phyloP scores from a whole-genome alignment of 441 rosid genomes.

The Geranium incanum region DNA sequence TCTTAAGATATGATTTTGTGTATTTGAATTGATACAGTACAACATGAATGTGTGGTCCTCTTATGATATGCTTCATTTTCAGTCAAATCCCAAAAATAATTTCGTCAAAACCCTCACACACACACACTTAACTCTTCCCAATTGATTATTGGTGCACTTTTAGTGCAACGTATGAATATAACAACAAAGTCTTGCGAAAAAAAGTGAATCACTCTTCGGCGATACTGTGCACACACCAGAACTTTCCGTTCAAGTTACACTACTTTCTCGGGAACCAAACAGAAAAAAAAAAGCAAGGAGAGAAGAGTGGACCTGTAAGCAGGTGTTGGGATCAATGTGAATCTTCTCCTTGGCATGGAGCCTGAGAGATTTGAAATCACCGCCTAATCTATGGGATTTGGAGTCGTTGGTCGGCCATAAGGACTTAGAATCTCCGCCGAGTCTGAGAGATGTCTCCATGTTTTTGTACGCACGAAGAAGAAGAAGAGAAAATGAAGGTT shows the following conservation, averaged over 20 bases:
- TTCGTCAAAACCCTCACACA: too few relatives aligned
- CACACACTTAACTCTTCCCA: too few relatives aligned
- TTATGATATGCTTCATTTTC: too few relatives aligned
- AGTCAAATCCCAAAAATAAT: too few relatives aligned
- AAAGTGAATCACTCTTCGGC: not conserved
- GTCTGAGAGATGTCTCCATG: slow-evolving; percentile 88
- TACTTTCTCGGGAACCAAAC: not conserved
- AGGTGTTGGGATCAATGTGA: slow-evolving; percentile 50
- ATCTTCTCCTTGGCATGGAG: slow-evolving; percentile 88
- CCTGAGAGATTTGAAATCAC: slow-evolving; percentile 19
- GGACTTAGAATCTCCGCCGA: slow-evolving; percentile 51
- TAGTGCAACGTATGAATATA: too few relatives aligned
- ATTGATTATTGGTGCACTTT: too few relatives aligned
- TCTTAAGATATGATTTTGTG: not conserved
- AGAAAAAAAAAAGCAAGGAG: not conserved
- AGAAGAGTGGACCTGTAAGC: slow-evolving; percentile 49
- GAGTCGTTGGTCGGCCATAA: slow-evolving; percentile 19
- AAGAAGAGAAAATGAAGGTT: not conserved
- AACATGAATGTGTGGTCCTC: not conserved
- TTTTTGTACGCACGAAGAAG: not conserved
- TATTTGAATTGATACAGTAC: not conserved
- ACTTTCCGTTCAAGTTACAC: not conserved
- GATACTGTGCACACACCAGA: not conserved
- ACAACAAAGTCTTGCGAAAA: not conserved
- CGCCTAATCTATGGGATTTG: slow-evolving; percentile 6